Conservation (phyloP, 2,329 filamentous ascomycete species). For the Fusarium agapanthi region DNA sequence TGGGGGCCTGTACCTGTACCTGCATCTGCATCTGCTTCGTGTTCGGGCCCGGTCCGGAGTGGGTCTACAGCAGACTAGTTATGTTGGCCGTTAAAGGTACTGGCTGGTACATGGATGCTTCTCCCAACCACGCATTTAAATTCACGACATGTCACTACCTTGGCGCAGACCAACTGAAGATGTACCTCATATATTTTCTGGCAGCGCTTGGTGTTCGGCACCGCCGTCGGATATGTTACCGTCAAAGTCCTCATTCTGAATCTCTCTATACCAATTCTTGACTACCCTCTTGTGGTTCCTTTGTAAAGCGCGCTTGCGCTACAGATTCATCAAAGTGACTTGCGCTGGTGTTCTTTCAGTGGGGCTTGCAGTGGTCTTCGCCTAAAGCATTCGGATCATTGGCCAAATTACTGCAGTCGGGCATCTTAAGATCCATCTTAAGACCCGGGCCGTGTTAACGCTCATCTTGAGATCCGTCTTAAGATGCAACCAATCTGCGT, state of each 20-base stretch:
- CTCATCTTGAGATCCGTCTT: rapidly evolving
- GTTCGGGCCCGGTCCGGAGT: background rate
- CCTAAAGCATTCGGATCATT: background rate
- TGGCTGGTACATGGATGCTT: background rate
- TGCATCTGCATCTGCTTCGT: background rate
- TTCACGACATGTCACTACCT: background rate
- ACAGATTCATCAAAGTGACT: background rate
- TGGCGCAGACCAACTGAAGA: background rate
- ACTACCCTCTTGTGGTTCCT: background rate
- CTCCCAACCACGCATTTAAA: background rate
- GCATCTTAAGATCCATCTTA: background rate
- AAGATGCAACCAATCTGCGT: background rate
- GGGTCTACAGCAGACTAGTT: background rate
- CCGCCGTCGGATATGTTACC: too few relatives aligned
- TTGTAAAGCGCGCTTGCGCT: background rate
- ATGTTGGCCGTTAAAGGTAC: background rate
- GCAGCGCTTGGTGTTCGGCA: too few relatives aligned
- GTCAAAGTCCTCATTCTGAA: too few relatives aligned
- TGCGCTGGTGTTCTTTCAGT: background rate
- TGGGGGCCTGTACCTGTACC: background rate
- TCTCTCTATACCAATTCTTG: background rate
- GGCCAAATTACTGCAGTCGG: background rate
- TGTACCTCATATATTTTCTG: background rate
- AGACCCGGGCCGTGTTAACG: too few relatives aligned
- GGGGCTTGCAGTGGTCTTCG: background rate